Conservation (phyloP, 345 rosid genomes). For the Salix brachista region DNA sequence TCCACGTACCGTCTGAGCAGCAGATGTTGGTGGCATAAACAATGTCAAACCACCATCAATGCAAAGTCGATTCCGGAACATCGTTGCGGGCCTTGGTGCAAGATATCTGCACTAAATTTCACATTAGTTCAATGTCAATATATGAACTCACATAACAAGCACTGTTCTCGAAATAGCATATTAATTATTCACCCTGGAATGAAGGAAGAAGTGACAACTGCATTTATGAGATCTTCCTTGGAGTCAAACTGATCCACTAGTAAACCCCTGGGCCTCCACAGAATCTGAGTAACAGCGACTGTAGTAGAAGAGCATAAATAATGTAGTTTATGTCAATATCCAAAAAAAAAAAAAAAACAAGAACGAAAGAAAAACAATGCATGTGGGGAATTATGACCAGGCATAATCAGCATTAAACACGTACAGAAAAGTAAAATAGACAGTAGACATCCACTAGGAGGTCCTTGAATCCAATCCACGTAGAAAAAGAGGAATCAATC, state of each 20-base stretch:
- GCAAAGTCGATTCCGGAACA: constrained; percentile 78
- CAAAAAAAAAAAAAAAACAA: not conserved
- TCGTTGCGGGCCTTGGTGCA: constrained; percentile 86
- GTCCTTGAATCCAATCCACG: not conserved
- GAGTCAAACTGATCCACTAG: constrained; percentile 95
- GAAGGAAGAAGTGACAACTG: constrained; percentile 83
- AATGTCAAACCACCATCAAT: constrained; percentile 94
- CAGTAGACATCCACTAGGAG: not conserved
- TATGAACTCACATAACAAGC: not conserved
- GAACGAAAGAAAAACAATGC: not conserved
- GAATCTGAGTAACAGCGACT: constrained; percentile 97
- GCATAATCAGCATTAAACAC: not conserved
- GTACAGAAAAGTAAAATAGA: not conserved
- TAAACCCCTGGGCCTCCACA: constrained; percentile 86
- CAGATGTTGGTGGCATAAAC: constrained; percentile 96
- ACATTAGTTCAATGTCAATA: constrained; percentile 17
- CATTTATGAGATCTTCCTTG: constrained; percentile 83
- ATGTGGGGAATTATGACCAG: not conserved
- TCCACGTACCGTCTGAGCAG: constrained; percentile 64
- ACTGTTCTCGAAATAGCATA: not conserved
- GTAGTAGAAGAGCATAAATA: constrained; percentile 15
- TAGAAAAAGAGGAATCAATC: not conserved
- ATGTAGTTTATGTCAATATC: constrained; percentile 9
- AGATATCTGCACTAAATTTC: constrained; percentile 58
- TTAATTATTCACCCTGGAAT: constrained; percentile 66